These are phyloP conservation scores for Iris pallida DNA, from an alignment of 116 monocot species.

Conservation along the genomic window DNA sequence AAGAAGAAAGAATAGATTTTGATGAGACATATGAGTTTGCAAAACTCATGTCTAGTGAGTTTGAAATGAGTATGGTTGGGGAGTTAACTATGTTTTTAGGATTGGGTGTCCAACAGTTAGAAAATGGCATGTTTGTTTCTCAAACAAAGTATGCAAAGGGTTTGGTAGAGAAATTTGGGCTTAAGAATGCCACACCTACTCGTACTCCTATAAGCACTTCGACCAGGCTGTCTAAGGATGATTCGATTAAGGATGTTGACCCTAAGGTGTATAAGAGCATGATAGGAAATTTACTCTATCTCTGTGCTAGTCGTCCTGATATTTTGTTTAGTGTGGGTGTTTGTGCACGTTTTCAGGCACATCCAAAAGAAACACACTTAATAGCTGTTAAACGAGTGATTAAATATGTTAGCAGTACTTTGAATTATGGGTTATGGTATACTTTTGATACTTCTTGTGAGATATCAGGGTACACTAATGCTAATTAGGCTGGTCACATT, in stretches of 20 bases:
- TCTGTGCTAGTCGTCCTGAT: not conserved
- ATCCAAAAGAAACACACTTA: slow-evolving; percentile 3
- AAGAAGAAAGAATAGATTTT: not conserved
- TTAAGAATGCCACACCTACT: not conserved
- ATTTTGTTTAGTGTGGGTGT: slow-evolving; percentile 3
- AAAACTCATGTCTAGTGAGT: not conserved
- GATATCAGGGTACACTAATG: not conserved
- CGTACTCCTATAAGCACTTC: not conserved
- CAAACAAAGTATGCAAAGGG: slow-evolving; percentile 11
- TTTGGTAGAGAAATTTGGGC: not conserved
- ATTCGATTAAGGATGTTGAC: not conserved
- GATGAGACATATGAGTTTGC: not conserved
- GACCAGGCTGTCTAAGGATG: not conserved
- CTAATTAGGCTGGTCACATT: not conserved
- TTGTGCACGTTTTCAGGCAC: not conserved
- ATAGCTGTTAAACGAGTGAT: not conserved
- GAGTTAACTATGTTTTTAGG: slow-evolving; percentile 6
- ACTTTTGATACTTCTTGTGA: too few relatives aligned
- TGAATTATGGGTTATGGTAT: too few relatives aligned
- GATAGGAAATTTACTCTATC: slow-evolving; percentile 7
- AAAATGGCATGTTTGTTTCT: not conserved
- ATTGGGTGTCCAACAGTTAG: not conserved
- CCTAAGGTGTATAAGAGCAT: not conserved
- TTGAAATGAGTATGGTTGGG: slow-evolving; percentile 13
- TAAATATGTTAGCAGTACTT: too few relatives aligned